phyloP scores from a whole-genome alignment of 805 yeast species.

The Candida xiaguanensis region DNA sequence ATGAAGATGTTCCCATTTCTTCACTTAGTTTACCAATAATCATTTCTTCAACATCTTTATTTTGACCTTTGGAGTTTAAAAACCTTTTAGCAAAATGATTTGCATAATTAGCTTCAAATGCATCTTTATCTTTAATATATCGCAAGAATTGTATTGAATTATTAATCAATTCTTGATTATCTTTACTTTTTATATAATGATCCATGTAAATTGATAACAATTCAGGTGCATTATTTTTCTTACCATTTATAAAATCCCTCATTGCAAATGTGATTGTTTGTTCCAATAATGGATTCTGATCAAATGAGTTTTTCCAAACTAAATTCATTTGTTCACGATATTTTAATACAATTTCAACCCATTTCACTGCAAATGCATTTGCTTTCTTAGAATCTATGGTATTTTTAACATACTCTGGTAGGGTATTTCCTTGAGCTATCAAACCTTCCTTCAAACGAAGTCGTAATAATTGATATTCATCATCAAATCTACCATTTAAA shows the following conservation, averaged over 20 bases:
- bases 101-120: conserved; percentile 80
- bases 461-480: conserved; percentile 47
- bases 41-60: conserved; percentile 56
- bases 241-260: conserved; percentile 54
- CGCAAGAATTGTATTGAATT: conserved; percentile 61
- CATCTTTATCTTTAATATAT: conserved; percentile 75
- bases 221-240: conserved; percentile 40
- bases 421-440: conserved; percentile 13
- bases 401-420: conserved; percentile 9
- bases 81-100: conserved; percentile 83
- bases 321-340: conserved; percentile 49
- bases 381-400: conserved; percentile 11
- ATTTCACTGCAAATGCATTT: conserved; percentile 53
- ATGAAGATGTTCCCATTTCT: conserved; percentile 76
- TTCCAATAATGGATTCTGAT: conserved; percentile 45
- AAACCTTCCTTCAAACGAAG: conserved; percentile 46
- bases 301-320: conserved; percentile 48
- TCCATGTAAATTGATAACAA: conserved; percentile 39
- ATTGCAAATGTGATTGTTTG: conserved; percentile 60
- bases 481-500: conserved; percentile 52
- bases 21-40: conserved; percentile 65
- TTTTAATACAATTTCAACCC: conserved; percentile 59
- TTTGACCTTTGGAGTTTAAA: conserved; percentile 27
- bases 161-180: conserved; percentile 35
- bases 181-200: conserved; percentile 26